Evolutionary conservation across 2,329 filamentous ascomycete species (phyloP).

Genomic region (Nakataea oryzae): DNA sequence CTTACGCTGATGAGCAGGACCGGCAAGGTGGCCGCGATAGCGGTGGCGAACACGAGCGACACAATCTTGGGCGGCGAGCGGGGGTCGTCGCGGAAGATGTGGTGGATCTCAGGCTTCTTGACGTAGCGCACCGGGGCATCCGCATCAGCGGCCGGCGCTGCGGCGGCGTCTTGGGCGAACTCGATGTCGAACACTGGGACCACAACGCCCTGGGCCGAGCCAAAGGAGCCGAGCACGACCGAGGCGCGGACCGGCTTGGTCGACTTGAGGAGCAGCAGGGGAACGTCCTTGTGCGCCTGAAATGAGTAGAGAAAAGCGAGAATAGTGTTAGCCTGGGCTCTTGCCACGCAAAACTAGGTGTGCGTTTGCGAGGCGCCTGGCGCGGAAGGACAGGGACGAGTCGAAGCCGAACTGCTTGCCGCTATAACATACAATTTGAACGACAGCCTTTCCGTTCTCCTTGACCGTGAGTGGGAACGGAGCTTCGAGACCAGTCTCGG

Average conservation of each 20-base stretch:
- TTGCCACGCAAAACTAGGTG: not conserved
- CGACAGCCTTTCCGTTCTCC: slow-evolving; percentile 74
- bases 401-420: no score
- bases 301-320: not conserved
- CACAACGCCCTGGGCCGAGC: slow-evolving; percentile 57
- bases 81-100: slow-evolving; percentile 76
- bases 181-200: slow-evolving; percentile 63
- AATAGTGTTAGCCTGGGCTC: not conserved
- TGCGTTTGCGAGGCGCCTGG: no score
- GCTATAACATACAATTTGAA: slow-evolving; percentile 63
- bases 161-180: slow-evolving; percentile 52
- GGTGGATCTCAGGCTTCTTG: slow-evolving; percentile 75
- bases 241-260: slow-evolving; percentile 64
- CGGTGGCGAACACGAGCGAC: slow-evolving; percentile 65
- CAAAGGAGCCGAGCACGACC: slow-evolving; percentile 79
- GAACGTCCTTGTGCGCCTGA: slow-evolving; percentile 82
- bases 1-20: slow-evolving; percentile 60
- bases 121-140: slow-evolving; percentile 72
- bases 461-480: slow-evolving; percentile 79
- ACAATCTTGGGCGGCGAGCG: slow-evolving; percentile 72
- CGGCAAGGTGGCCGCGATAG: slow-evolving; percentile 65
- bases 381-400: not conserved
- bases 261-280: slow-evolving; percentile 65
- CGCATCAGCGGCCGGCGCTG: slow-evolving; percentile 42
- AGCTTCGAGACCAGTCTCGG: slow-evolving; percentile 66